Evolutionary conservation across 176 grass and related monocot species (phyloP), one percentile per base, ranked within the genome.

Genomic region (Bolboschoenus planiculmis): DNA sequence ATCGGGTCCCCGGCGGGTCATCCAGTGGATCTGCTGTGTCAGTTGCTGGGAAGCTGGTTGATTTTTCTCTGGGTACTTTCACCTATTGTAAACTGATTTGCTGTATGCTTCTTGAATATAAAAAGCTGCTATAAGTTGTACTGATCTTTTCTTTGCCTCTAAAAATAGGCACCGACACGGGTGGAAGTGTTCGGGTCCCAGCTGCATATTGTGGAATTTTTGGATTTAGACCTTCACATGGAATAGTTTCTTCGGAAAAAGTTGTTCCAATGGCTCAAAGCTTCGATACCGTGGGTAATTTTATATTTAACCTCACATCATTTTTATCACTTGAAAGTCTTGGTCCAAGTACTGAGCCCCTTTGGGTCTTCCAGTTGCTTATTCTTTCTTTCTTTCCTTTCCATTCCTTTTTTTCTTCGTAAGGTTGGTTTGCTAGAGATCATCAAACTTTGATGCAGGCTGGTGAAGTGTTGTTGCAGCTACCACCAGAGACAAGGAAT

Each of bases 391-490:
- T 56, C 15, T 54, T 56, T 10, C n/a, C 16, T 56, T 83, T 67
- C 13, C 21, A 64, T 66, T 29, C 10, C 27, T 27, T 60, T 29
- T 47, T 44, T 42, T 71, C 5, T 31, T 86, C n/a, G n/a, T 8
- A 85, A 97, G 91, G 94, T 56, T 97, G 90, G 94, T 94, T 97
- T 88, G 91, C 91, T 50, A 85, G 88, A 72, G 91, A 97, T 78
- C 85, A 88, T 61, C 31, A 85, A 61, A 97, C 83, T 3, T 70
- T 97, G 20, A 83, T 74, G 43, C 79, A 30, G 60, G 86, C 90
- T 42, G 83, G 88, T 46, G 71, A 78, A 3, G 88, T 94, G 43
- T 43, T 97, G 36, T 81, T 94, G 46, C 87, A 71, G 7, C 55
- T 36, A 47, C 62, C 89, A n/a, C 78, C 51, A 87, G 85, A 91